A percentile compares a stretch with the other conserved stretches of the same genome.
Evolutionary conservation across 148 eudicot species (phyloP).

Genomic region (Hydrangea macrophylla): DNA sequence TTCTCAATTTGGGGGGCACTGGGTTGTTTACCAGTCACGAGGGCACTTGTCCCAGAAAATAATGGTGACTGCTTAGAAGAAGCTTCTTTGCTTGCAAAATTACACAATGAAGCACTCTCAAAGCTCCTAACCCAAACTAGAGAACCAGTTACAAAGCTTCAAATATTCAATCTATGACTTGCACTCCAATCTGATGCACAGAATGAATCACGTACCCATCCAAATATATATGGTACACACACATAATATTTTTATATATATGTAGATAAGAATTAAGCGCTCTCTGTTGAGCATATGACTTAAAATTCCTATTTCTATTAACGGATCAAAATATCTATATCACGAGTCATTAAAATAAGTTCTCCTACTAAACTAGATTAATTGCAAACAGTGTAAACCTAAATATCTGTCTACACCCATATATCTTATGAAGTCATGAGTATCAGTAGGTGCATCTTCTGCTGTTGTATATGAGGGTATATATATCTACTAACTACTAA

Average conservation of each 20-base stretch:
- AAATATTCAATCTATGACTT: constrained; percentile 30
- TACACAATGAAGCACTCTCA: constrained; percentile 31
- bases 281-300: not conserved
- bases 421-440: no score
- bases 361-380: no score
- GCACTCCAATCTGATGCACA: constrained; percentile 15
- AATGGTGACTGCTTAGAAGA: constrained; percentile 28
- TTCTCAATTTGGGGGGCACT: constrained; percentile 27
- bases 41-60: constrained; percentile 20
- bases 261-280: no score
- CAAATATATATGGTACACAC: constrained; percentile 31
- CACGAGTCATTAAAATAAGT: no score
- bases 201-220: constrained; percentile 22
- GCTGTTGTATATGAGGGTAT: not conserved
- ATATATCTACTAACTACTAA: no score
- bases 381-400: not conserved
- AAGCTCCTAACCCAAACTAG: constrained; percentile 9
- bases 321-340: no score
- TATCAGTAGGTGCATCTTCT: no score
- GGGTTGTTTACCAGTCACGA: constrained; percentile 33
- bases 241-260: no score
- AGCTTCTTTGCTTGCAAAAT: constrained; percentile 29
- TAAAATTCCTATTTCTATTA: not conserved
- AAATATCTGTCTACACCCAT: no score
- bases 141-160: constrained; percentile 25